Evolutionary conservation across 768 basidiomycete species (phyloP).

Genomic region (Boletellus ananas): DNA sequence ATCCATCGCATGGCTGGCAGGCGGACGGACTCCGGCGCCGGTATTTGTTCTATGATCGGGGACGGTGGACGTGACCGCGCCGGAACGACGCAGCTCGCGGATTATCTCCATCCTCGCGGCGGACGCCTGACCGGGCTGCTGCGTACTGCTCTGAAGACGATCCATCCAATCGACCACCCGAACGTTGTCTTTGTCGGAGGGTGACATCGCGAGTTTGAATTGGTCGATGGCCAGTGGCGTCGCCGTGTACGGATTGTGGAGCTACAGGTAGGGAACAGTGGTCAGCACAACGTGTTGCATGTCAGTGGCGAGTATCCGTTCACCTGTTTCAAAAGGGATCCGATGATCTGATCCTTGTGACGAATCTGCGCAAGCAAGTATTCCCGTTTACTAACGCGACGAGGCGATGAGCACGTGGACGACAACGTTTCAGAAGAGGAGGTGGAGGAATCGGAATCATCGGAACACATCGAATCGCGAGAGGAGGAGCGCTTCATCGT

Average conservation of each 20-base stretch:
- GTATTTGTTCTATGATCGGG: background rate
- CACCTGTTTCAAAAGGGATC: constrained; percentile 80
- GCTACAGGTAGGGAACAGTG: constrained; percentile 3
- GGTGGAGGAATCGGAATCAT: constrained; percentile 26
- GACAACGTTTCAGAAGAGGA: constrained; percentile 39
- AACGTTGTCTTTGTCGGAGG: constrained; percentile 65
- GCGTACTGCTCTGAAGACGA: constrained; percentile 58
- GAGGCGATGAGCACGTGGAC: constrained; percentile 28
- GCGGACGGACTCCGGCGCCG: background rate
- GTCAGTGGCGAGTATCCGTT: constrained; percentile 6
- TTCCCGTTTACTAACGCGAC: constrained; percentile 68
- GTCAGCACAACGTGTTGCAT: background rate
- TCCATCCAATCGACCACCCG: constrained; percentile 76
- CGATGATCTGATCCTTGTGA: constrained; percentile 85
- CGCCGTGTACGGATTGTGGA: constrained; percentile 78
- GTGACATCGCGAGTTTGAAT: constrained; percentile 73
- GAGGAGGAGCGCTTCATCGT: constrained; percentile 20
- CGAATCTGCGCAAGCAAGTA: constrained; percentile 81
- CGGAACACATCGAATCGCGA: constrained; percentile 16
- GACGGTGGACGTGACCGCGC: background rate
- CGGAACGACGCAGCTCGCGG: constrained; percentile 32
- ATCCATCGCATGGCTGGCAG: constrained; percentile 1
- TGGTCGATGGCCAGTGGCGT: constrained; percentile 78
- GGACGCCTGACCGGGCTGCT: constrained; percentile 41
- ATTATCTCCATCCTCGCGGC: constrained; percentile 26